Evolutionary conservation across 2,329 filamentous ascomycete genomes (phyloP).

Genomic region (Furcasterigmium sp.): DNA sequence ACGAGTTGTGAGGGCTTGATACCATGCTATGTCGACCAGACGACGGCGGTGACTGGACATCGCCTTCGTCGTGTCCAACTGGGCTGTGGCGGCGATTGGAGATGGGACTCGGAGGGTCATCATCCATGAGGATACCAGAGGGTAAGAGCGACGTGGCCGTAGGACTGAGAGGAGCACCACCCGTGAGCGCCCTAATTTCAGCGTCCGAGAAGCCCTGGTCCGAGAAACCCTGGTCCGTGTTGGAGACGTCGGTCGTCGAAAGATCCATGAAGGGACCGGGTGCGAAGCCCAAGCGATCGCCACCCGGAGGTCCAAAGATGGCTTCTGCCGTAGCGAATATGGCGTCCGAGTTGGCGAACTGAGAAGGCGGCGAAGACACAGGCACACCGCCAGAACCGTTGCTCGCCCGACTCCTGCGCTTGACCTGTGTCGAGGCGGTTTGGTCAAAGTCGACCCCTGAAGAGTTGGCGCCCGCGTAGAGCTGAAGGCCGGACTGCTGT

Average conservation of each 20-base stretch:
- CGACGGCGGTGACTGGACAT: conserved; percentile 56
- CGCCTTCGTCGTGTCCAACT: conserved; percentile 32
- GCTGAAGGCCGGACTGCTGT: conserved; percentile 34
- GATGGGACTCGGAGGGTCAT: conserved; percentile 45
- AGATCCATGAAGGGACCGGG: conserved; percentile 48
- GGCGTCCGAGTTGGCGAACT: conserved; percentile 31
- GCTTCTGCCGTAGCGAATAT: conserved; percentile 26
- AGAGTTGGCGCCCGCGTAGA: conserved; percentile 40
- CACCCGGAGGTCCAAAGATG: conserved; percentile 33
- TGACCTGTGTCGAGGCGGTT: conserved; percentile 32
- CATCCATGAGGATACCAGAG: conserved; percentile 58
- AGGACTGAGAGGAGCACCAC: conserved; percentile 69
- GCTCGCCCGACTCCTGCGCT: conserved; percentile 42
- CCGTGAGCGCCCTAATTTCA: conserved; percentile 55
- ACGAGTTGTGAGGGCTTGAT: conserved; percentile 57
- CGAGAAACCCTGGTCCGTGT: neutral
- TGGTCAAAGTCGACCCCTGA: conserved; percentile 44
- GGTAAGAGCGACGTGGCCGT: conserved; percentile 71
- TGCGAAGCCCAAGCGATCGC: conserved; percentile 43
- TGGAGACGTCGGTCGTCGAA: conserved; percentile 25
- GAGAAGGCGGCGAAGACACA: conserved; percentile 9
- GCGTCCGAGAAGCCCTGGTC: conserved; percentile 50
- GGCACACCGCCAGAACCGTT: conserved; percentile 33
- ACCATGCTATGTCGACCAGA: conserved; percentile 50
- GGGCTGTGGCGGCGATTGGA: conserved; percentile 25